Percentiles rank a stretch among this genome's conserved stretches.
These are phyloP conservation scores for Corymbia citriodora DNA, from an alignment of 441 rosid genomes.

Conservation along the genomic window DNA sequence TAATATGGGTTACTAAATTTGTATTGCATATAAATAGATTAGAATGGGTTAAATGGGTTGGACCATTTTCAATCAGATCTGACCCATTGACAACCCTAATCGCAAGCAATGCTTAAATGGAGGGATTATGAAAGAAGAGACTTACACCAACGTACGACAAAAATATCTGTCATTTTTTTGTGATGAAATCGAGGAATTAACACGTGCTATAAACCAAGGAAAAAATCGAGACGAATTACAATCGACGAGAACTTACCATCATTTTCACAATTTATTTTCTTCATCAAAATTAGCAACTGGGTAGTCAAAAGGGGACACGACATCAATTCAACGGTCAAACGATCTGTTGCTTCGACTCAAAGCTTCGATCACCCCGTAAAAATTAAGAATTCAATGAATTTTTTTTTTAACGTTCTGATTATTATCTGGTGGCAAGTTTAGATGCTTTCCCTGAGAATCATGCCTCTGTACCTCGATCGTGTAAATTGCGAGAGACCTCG, in stretches of 20 bases:
- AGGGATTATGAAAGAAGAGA: background rate
- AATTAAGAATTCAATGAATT: background rate
- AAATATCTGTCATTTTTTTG: background rate
- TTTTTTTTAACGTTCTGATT: background rate
- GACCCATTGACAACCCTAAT: background rate
- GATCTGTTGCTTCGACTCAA: background rate
- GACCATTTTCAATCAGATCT: too few species aligned
- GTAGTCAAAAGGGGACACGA: background rate
- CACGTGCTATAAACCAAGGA: background rate
- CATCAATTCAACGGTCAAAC: background rate
- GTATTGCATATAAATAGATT: too few species aligned
- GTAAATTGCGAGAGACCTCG: background rate
- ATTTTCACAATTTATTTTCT: background rate
- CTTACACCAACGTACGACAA: background rate
- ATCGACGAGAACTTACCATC: background rate
- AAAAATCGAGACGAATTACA: background rate
- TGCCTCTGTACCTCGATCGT: background rate
- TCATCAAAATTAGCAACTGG: too few species aligned
- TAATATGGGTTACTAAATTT: too few species aligned
- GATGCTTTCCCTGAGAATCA: background rate
- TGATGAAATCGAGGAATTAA: background rate
- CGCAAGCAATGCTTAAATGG: too few species aligned
- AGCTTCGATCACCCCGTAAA: background rate
- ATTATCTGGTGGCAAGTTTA: background rate
- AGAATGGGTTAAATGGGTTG: background rate